Conservation (phyloP, 768 basidiomycete genomes). For the Lactarius psammicola region DNA sequence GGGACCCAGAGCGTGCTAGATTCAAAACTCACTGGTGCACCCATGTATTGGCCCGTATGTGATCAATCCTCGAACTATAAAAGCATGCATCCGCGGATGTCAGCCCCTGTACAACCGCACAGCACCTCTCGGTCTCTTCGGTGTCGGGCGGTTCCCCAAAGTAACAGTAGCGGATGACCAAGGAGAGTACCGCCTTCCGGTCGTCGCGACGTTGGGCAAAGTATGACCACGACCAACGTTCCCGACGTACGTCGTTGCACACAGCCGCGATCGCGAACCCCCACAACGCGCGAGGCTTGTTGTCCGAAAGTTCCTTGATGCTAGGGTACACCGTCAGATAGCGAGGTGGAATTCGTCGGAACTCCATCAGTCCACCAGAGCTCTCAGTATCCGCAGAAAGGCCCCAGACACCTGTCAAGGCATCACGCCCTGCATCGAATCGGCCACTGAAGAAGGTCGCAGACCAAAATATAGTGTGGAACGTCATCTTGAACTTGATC, state of each 20-base stretch:
- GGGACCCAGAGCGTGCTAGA: neutral
- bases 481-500: conserved; percentile 26
- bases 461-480: conserved; percentile 12
- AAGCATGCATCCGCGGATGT: conserved; percentile 33
- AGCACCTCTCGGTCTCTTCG: conserved; percentile 27
- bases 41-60: conserved; percentile 27
- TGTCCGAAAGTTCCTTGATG: conserved; percentile 29
- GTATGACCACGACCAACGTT: conserved; percentile 35
- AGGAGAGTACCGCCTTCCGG: conserved; percentile 31
- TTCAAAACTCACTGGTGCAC: conserved; percentile 28
- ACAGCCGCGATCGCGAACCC: conserved; percentile 34
- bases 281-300: conserved; percentile 35
- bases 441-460: conserved; percentile 9
- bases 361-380: conserved; percentile 25
- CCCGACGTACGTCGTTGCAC: conserved; percentile 29
- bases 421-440: conserved; percentile 12
- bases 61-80: conserved; percentile 29
- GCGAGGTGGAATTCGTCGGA: conserved; percentile 32
- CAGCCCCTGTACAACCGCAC: conserved; percentile 25
- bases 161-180: conserved; percentile 28
- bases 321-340: conserved; percentile 32
- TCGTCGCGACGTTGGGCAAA: conserved; percentile 35
- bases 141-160: conserved; percentile 27
- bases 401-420: conserved; percentile 18
- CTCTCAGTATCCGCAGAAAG: neutral